A percentile compares a stretch with the other conserved stretches of the same genome.
Evolutionary conservation across 805 yeast species (phyloP).

Genomic region (Yarrowia sp.): DNA sequence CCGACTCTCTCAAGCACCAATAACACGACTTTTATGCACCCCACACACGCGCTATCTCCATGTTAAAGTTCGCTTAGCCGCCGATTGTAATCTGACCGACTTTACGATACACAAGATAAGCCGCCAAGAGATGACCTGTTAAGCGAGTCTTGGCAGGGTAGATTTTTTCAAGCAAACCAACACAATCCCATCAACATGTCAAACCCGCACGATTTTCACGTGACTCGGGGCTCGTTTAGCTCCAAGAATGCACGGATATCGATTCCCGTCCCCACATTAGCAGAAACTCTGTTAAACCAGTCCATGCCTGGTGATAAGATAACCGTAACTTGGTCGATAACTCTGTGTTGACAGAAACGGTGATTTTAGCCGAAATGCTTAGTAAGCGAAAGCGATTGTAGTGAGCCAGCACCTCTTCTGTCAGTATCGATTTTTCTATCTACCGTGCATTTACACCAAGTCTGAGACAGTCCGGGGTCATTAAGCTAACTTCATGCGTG

Average conservation of each 20-base stretch:
- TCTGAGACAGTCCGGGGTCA: conserved; percentile 3
- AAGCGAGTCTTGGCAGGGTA: too few relatives aligned
- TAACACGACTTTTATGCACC: too few relatives aligned
- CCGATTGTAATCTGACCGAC: background rate
- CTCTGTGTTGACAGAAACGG: background rate
- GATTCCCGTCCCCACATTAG: conserved; percentile 5
- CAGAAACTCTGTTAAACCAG: background rate
- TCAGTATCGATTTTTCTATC: background rate
- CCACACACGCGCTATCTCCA: background rate
- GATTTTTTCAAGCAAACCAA: too few relatives aligned
- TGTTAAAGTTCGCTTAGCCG: background rate
- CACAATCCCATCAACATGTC: too few relatives aligned
- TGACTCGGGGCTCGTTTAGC: conserved; percentile 3
- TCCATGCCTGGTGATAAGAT: conserved; percentile 2
- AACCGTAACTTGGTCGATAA: background rate
- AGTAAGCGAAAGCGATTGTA: too few relatives aligned
- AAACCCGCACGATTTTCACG: background rate
- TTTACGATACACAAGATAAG: conserved; percentile 3
- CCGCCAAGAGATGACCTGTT: background rate
- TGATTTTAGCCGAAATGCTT: background rate
- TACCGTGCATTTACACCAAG: background rate
- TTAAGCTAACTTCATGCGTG: background rate
- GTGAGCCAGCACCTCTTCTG: too few relatives aligned
- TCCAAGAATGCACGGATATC: conserved; percentile 11
- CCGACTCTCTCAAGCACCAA: too few relatives aligned